Percentiles rank a stretch among this genome's conserved stretches.
phyloP scores from a whole-genome alignment of 257 asterid species.

The Solanum bukasovii region DNA sequence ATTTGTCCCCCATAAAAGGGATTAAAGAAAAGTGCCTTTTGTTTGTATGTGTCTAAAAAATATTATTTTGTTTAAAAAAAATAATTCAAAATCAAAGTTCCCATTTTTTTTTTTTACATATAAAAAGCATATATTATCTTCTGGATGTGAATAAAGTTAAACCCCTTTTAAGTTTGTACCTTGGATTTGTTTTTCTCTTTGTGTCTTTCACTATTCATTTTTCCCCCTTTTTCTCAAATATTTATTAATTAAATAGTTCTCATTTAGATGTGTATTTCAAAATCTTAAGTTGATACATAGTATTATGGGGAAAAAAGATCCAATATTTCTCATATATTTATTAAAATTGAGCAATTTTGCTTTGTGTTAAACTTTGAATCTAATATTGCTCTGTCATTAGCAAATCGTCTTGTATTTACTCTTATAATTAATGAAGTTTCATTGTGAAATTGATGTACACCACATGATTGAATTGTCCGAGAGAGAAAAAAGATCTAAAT shows the following conservation, averaged over 20 bases:
- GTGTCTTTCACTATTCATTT: slow-evolving; percentile 40
- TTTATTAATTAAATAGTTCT: background rate
- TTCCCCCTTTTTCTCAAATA: background rate
- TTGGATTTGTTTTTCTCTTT: slow-evolving; percentile 46
- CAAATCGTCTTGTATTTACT: background rate
- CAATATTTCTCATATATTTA: background rate
- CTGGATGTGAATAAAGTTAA: slow-evolving; percentile 31
- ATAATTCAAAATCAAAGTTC: background rate
- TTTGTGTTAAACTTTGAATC: background rate
- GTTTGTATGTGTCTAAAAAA: background rate
- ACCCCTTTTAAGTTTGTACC: slow-evolving; percentile 34
- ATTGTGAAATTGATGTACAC: background rate
- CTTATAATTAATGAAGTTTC: background rate
- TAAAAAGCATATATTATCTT: slow-evolving; percentile 4
- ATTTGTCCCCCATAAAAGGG: slow-evolving; percentile 7
- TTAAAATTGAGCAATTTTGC: background rate
- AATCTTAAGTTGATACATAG: background rate
- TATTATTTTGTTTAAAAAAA: background rate
- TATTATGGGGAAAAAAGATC: background rate
- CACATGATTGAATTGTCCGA: background rate
- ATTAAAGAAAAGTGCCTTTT: background rate
- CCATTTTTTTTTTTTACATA: background rate
- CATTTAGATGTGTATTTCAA: background rate
- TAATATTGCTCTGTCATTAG: background rate
- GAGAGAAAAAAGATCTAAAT: background rate